These are phyloP conservation scores for Epithele typhae DNA, from an alignment of 768 basidiomycete species.

Conservation along the genomic window DNA sequence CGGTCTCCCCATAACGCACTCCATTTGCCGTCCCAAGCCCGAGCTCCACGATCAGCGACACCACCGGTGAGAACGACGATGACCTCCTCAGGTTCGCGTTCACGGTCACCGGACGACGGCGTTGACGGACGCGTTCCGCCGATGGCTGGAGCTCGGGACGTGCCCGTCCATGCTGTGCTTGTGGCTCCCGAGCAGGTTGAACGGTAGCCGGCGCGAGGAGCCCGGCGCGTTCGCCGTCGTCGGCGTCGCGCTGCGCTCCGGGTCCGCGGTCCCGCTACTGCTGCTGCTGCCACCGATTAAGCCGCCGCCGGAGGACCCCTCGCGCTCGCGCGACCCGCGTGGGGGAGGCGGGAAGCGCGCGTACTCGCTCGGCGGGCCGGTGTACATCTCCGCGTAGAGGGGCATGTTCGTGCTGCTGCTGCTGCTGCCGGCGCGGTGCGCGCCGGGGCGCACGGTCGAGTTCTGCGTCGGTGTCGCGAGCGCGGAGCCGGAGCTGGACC, in stretches of 20 bases:
- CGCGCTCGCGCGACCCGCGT: no score
- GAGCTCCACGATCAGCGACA: neutral
- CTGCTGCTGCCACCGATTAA: no score
- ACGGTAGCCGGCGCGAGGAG: conserved; percentile 53
- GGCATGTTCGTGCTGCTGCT: conserved; percentile 27
- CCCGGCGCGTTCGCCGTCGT: conserved; percentile 31
- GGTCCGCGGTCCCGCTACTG: no score
- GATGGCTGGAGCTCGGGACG: conserved; percentile 29
- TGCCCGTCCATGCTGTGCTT: conserved; percentile 29
- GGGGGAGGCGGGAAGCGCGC: conserved; percentile 72
- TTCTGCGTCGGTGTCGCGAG: conserved; percentile 33
- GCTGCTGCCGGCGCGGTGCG: no score
- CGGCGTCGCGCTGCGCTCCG: conserved; percentile 41
- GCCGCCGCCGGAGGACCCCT: no score
- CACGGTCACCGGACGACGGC: conserved; percentile 19
- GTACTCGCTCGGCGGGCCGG: conserved; percentile 68
- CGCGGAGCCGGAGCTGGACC: conserved; percentile 7
- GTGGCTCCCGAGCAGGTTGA: conserved; percentile 54
- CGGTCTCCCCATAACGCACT: no score
- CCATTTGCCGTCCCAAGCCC: no score
- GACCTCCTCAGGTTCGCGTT: neutral
- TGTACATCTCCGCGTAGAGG: conserved; percentile 35
- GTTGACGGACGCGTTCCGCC: conserved; percentile 39
- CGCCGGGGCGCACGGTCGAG: conserved; percentile 27
- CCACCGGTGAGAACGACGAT: neutral